Evolutionary conservation across 306 rosid species (phyloP), one percentile per base, ranked within the genome.

Genomic region (Casuarina glauca): DNA sequence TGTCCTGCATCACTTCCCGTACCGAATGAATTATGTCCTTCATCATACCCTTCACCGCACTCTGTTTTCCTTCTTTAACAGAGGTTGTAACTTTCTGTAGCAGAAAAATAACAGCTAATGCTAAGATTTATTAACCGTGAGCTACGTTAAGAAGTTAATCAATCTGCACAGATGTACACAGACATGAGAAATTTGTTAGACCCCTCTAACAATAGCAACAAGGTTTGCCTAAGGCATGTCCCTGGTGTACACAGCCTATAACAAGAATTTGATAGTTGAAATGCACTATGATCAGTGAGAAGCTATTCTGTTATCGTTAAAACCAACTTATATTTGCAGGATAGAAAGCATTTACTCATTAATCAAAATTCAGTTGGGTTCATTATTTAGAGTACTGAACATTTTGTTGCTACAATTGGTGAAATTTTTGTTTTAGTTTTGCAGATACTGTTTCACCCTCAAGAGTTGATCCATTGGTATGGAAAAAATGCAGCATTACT

Each of bases 401-500:
- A 74, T 50, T 79, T 74, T 74, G 11, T 81, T 63, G n/a, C 61
- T 52, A 69, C 38, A 69, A 10, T 70, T 44, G 54, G 43, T 46
- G 6, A 70, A 46, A 6, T 46, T 70, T 64, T 51, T 70, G 3
- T 17, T 69, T 81, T 73, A 17, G 66, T 44, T 53, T 75, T 81
- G 79, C 96, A 92, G 97, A 71, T 94, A 10, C 86, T 50, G 86
- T 73, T 48, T 95, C 97, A 52, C 97, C 97, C 68, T 92, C 97
- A 74, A 88, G 85, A 76, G 88, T 87, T 80, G 82, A 87, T 81
- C 91, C 91, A 77, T 71, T 51, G 89, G 92, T 92, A 84, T 69
- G 51, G n/a, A 70, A 10, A 58, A 35, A 52, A 46, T 76, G 20
- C 69, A 35, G n/a, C 26, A n/a, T 2, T 71, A 17, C 66, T 4